phyloP scores from a whole-genome alignment of 805 yeast species.

The Metschnikowia picachoensis region DNA sequence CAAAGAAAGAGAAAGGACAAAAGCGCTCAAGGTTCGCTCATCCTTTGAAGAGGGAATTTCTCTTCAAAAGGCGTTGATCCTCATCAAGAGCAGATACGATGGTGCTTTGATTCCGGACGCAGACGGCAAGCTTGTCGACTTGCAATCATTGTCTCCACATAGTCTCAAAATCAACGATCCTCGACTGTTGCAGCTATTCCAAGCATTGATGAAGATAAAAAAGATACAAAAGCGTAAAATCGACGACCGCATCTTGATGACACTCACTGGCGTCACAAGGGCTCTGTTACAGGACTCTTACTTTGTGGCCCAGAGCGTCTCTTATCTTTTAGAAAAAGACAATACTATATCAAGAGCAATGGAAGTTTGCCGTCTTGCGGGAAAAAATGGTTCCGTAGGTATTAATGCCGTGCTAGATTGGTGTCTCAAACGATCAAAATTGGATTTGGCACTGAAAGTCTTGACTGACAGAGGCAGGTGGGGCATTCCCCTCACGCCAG shows the following conservation, averaged over 20 bases:
- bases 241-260: conserved; percentile 48
- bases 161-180: conserved; percentile 23
- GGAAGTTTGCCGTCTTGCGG: conserved; percentile 45
- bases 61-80: conserved; percentile 23
- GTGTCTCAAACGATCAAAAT: conserved; percentile 39
- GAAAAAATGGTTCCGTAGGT: conserved; percentile 51
- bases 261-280: conserved; percentile 56
- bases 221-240: conserved; percentile 19
- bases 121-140: conserved; percentile 23
- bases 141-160: conserved; percentile 21
- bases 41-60: conserved; percentile 3
- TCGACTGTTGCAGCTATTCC: conserved; percentile 25
- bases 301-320: conserved; percentile 50
- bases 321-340: conserved; percentile 47
- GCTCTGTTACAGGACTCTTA: conserved; percentile 56
- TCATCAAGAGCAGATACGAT: conserved; percentile 31
- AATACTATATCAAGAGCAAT: conserved; percentile 50
- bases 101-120: conserved; percentile 21
- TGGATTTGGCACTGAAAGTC: conserved; percentile 47
- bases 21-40: conserved; percentile 2
- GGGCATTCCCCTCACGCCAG: conserved; percentile 52
- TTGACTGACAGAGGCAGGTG: conserved; percentile 58
- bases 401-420: conserved; percentile 59
- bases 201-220: conserved; percentile 26
- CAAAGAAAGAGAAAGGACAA: conserved; percentile 7